phyloP scores from a whole-genome alignment of 305 asterid species.

The Fraxinus greggii region DNA sequence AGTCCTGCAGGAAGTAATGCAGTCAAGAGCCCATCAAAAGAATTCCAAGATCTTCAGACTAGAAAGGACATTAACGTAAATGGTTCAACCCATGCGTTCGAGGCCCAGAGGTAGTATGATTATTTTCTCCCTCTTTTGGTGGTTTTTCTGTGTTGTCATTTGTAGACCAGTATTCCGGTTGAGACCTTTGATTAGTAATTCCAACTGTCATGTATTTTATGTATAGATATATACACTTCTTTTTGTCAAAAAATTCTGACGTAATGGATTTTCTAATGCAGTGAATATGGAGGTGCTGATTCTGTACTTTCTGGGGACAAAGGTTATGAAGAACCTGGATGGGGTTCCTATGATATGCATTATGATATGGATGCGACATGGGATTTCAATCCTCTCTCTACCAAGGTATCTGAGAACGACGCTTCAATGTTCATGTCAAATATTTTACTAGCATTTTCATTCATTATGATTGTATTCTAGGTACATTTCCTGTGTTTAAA shows the following conservation, averaged over 20 bases:
- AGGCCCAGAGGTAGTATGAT: conserved; percentile 55
- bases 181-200: background rate
- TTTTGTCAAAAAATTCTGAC: background rate
- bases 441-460: background rate
- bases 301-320: conserved; percentile 59
- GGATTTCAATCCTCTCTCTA: conserved; percentile 51
- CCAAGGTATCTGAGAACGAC: conserved; percentile 44
- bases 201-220: background rate
- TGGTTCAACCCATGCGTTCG: conserved; percentile 72
- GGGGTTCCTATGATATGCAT: conserved; percentile 75
- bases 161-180: background rate
- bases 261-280: conserved; percentile 34
- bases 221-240: background rate
- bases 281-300: conserved; percentile 67
- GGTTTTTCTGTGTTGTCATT: background rate
- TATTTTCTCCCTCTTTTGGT: background rate
- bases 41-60: conserved; percentile 42
- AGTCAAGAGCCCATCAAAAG: conserved; percentile 54
- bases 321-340: conserved; percentile 67
- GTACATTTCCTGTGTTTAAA: background rate
- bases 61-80: conserved; percentile 44
- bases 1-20: conserved; percentile 48
- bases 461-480: background rate
- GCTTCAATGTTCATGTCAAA: conserved; percentile 8
- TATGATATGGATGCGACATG: conserved; percentile 64